phyloP scores from a whole-genome alignment of 176 grass and related monocot genomes.

The Avena eriantha region DNA sequence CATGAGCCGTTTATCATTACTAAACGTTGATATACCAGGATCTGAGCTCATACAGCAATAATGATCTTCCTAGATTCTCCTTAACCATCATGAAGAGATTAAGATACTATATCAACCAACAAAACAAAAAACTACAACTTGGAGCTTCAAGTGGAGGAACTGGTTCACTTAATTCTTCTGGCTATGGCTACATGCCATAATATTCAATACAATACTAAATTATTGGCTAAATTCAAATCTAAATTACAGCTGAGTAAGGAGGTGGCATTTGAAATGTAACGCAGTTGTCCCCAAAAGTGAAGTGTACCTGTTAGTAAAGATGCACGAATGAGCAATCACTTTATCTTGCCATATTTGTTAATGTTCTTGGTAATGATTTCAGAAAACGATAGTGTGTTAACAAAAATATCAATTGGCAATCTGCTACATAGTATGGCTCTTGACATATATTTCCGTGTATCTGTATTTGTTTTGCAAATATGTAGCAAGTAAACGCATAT shows the following conservation, averaged over 20 bases:
- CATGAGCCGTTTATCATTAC: neutral
- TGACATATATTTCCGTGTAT: neutral
- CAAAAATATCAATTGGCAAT: slow-evolving; percentile 5
- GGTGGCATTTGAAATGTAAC: slow-evolving; percentile 70
- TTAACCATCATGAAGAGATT: slow-evolving; percentile 3
- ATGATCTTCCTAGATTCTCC: slow-evolving; percentile 1
- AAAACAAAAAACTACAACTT: neutral
- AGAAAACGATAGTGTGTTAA: neutral
- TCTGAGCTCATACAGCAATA: neutral
- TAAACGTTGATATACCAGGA: neutral
- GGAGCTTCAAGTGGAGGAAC: slow-evolving; percentile 1
- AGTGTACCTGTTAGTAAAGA: slow-evolving; percentile 55
- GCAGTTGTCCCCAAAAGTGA: slow-evolving; percentile 45
- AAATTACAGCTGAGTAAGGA: slow-evolving; percentile 69
- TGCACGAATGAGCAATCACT: slow-evolving; percentile 15
- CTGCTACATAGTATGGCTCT: slow-evolving; percentile 1
- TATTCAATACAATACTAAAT: slow-evolving; percentile 19
- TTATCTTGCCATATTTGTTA: neutral
- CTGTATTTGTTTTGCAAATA: slow-evolving; percentile 10
- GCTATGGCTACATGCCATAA: neutral
- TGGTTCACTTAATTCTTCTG: neutral
- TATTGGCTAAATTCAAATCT: slow-evolving; percentile 51
- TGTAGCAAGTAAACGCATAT: neutral
- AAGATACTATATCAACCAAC: neutral
- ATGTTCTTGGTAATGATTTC: neutral